Evolutionary conservation across 2,329 filamentous ascomycete genomes (phyloP), one percentile per base, ranked within the genome.

Genomic region (Phialemonium atrogriseum): DNA sequence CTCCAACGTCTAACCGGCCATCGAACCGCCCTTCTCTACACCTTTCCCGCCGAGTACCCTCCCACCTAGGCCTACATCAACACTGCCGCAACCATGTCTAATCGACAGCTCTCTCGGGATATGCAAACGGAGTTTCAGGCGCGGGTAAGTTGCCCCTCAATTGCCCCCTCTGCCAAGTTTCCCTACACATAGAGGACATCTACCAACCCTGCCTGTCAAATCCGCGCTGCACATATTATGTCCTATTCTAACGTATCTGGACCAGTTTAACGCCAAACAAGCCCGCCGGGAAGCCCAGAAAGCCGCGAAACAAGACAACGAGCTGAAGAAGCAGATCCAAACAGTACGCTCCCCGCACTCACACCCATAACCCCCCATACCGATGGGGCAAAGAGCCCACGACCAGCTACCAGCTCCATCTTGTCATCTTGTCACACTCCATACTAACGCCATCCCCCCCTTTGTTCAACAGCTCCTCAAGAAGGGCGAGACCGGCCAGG

Each of bases 41-140:
- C n/a, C n/a, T n/a, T n/a, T n/a, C n/a, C n/a, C n/a, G n/a, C n/a
- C n/a, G n/a, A n/a, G n/a, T n/a, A n/a, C n/a, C n/a, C n/a, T n/a
- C n/a, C n/a, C n/a, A 30, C n/a, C n/a, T n/a, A n/a, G n/a, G n/a
- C n/a, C n/a, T n/a, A n/a, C n/a, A n/a, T n/a, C n/a, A n/a, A n/a
- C n/a, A n/a, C n/a, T n/a, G n/a, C n/a, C n/a, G n/a, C n/a, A n/a
- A n/a, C n/a, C n/a, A 77, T 77, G 72, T 68, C 69, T 38, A 73
- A 73, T 54, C 66, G 70, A 51, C 71, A 76, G 50, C 59, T 66
- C 36, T 64, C 69, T 42, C 65, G 70, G 54, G 72, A 76, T 54
- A 76, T 70, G 67, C 70, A 77, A 49, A 66, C 71, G 55, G 72
- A 77, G 55, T 75, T 77, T 52, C 70, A 77, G 50, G 72, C 72